phyloP scores from a whole-genome alignment of 2,329 filamentous ascomycete genomes.

The Dactylellina parvicollis region DNA sequence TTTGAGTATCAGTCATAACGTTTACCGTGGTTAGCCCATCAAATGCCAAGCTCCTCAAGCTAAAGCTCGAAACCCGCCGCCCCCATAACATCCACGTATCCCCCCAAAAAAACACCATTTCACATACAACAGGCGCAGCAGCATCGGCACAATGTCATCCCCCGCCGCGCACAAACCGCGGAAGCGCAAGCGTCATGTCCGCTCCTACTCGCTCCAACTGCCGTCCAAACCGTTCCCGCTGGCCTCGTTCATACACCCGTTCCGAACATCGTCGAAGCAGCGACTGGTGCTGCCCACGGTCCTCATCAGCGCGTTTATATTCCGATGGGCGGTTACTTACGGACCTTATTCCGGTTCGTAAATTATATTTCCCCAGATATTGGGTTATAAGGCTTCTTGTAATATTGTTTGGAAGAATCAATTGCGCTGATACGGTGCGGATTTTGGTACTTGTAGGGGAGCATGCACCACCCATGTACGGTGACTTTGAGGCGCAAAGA shows the following conservation, averaged over 20 bases:
- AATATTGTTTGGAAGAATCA: too few relatives aligned
- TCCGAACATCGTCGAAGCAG: constrained; percentile 81
- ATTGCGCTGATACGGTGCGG: constrained; percentile 5
- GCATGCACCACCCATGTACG: constrained; percentile 82
- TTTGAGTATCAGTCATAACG: not conserved
- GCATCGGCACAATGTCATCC: constrained; percentile 23
- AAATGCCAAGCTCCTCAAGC: not conserved
- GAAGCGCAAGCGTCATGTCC: constrained; percentile 54
- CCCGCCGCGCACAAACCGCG: constrained; percentile 42
- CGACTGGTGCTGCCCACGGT: constrained; percentile 91
- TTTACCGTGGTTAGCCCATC: not conserved
- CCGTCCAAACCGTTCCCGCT: constrained; percentile 82
- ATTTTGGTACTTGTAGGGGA: constrained; percentile 21
- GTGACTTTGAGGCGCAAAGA: constrained; percentile 96
- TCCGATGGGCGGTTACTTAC: constrained; percentile 88
- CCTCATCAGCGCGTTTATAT: constrained; percentile 88
- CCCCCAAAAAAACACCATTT: not conserved
- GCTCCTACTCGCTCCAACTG: constrained; percentile 59
- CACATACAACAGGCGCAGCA: not conserved
- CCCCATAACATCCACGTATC: constrained; percentile 13
- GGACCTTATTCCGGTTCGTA: constrained; percentile 90
- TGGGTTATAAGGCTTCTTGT: not conserved
- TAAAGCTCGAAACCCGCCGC: not conserved
- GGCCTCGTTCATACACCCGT: constrained; percentile 93
- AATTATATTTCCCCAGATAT: constrained; percentile 4